phyloP scores from a whole-genome alignment of 768 basidiomycete species.

The Termitomyces sp. region DNA sequence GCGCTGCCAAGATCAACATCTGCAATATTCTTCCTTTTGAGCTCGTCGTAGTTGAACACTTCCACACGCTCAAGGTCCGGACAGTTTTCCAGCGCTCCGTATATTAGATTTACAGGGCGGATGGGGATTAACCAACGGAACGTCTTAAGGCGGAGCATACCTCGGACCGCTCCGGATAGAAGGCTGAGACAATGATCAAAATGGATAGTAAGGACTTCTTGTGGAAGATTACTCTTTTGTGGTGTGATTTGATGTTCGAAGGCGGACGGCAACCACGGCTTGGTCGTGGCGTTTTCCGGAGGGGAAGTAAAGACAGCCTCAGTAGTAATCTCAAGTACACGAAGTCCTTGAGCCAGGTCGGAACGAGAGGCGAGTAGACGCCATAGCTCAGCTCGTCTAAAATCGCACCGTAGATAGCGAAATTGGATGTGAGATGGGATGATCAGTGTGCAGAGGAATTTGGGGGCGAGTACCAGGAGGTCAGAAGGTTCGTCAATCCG shows the following conservation, averaged over 20 bases:
- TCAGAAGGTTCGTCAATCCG: neutral
- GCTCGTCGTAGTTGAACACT: neutral
- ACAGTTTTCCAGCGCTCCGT: neutral
- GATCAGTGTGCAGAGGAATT: neutral
- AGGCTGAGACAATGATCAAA: neutral
- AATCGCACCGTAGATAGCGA: neutral
- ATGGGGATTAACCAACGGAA: neutral
- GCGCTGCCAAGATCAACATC: no score
- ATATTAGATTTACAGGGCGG: neutral
- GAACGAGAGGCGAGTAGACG: neutral
- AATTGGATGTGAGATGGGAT: neutral
- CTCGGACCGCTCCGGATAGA: neutral
- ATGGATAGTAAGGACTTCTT: neutral
- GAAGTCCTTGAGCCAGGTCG: neutral
- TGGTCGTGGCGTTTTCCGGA: neutral
- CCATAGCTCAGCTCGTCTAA: neutral
- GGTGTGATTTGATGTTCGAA: neutral
- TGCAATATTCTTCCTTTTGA: neutral
- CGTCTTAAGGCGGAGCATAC: no score
- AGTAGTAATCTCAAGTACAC: neutral
- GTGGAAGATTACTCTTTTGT: neutral
- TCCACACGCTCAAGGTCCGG: neutral
- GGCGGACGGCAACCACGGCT: neutral
- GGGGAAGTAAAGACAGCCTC: neutral
- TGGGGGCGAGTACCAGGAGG: neutral